Evolutionary conservation across 805 yeast species (phyloP), one percentile per base, ranked within the genome.

Genomic region (Candida railenensis): DNA sequence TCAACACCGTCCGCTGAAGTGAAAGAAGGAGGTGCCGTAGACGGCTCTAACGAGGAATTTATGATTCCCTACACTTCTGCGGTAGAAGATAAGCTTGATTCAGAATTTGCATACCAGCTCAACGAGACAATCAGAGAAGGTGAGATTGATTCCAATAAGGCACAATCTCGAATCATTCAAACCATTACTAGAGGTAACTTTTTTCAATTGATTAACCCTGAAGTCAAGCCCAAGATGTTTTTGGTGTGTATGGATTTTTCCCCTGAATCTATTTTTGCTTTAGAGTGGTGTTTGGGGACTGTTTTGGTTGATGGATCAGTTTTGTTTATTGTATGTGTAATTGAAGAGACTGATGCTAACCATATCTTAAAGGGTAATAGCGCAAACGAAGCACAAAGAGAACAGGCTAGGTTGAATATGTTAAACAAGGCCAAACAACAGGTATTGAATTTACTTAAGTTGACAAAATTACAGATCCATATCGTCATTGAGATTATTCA

Each of bases 251-350:
- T 86, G 70, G 97, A 91, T 61, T 77, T 86, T 51, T 82, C 92
- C 3, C 86, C 89, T 0, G 97, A 89, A 60, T 84, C 96, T 2
- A 74, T 76, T 34, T 87, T 86, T 63, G 94, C 97, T 0, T 71
- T 91, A 19, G 94, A 89, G 57, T 90, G 96, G 87, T 80, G 90
- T 37, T 74, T 91, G 54, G 97, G 97, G 2, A 80, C 96, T 0
- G 85, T 89, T 0, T 73, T 90, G 40, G 85, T 83, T 19, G 90
- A 88, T 57, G 94, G 94, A 0, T 86, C 89, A 45, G 89, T 90
- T 0, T 65, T 90, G 45, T 88, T 87, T 60, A 79, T 89, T 18
- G 81, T 89, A 21, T 78, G 80, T 53, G 84, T 80, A 11, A 73
- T 76, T 47, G 83, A 78, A 53, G 77, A 72, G 16, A 71, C 62